Base-by-base conservation (phyloP, 2,329 filamentous ascomycete species). In the Sordariomycetes sp. region DNA sequence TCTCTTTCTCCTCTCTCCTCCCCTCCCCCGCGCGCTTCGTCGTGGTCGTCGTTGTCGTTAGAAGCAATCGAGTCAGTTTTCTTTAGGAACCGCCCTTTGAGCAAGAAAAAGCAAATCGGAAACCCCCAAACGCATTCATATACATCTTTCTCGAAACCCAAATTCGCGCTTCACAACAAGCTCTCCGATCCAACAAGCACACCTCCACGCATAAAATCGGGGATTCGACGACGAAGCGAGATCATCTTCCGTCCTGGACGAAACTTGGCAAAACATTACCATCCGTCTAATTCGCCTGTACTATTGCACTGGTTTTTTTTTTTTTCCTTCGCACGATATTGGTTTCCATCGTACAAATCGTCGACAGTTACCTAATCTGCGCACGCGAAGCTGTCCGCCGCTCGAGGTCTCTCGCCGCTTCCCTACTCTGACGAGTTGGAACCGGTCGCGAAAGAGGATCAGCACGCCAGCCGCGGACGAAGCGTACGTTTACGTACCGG, bases 1-100 rank as follows among this genome's bases (percentile, higher is more conserved):
- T 65, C 66, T 64, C 65, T 65, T 66, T 65, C 64, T 64, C 64
- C 64, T 64, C 63, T 66, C 54, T 61, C 63, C 63, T 62, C 64
- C 64, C 64, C 67, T 63, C 66, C 65, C 62, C 59, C 56, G 56
- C 57, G 57, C 62, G 61, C 57, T 32, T 61, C 59, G 64, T 66
- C 65, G 65, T 67, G 61, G 63, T 62, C 62, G 62, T 64, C 61
- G 61, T 64, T 61, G 57, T 64, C 62, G 58, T 64, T 59, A 63
- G 61, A 63, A 61, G 59, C 62, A 63, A 63, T 61, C 65, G 60
- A 58, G 59, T 50, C 45, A 50, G 22, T 13, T 17, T 17, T 22
- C 10, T 22, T 50, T 50, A 22, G 20, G 45, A 50, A 50, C 13
- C 45, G 8, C 45, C n/a, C 22, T 8, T 32, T 24, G 20, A 22